Conservation (phyloP, 2,329 filamentous ascomycete genomes). For the Dendryphion nanum region DNA sequence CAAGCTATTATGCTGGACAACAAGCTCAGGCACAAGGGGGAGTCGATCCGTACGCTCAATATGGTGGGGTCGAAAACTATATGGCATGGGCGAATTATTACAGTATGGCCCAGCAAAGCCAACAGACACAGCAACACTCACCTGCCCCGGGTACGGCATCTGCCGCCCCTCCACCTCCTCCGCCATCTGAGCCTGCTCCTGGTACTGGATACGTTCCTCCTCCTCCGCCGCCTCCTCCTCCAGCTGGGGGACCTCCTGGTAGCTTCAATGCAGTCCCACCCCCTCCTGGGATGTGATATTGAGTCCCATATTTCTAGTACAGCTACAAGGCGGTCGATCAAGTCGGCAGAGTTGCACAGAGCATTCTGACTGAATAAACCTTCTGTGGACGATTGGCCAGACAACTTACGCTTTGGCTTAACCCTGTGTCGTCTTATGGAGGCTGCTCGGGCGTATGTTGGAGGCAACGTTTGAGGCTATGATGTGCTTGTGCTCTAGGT, state of each 20-base stretch:
- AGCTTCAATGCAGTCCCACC: conserved; percentile 35
- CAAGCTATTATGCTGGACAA: conserved; percentile 45
- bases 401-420: too few relatives aligned
- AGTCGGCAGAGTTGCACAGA: too few relatives aligned
- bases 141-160: conserved; percentile 25
- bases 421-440: too few relatives aligned
- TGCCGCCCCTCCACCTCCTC: conserved; percentile 29
- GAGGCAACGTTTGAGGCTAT: too few relatives aligned
- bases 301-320: too few relatives aligned
- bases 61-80: conserved; percentile 66
- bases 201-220: conserved; percentile 17
- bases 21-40: conserved; percentile 53
- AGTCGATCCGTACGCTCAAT: conserved; percentile 80
- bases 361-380: too few relatives aligned
- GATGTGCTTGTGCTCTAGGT: too few relatives aligned
- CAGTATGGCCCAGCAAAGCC: conserved; percentile 22
- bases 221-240: conserved; percentile 33
- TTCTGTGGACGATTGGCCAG: too few relatives aligned
- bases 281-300: conserved; percentile 34
- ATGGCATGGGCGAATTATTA: conserved; percentile 31
- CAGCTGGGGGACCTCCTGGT: conserved; percentile 30
- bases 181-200: conserved; percentile 28
- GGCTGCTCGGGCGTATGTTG: too few relatives aligned
- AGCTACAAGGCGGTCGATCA: too few relatives aligned
- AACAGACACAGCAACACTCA: conserved; percentile 20